Base-by-base conservation (phyloP, 2,329 filamentous ascomycete genomes). In the Penicillium sp. region DNA sequence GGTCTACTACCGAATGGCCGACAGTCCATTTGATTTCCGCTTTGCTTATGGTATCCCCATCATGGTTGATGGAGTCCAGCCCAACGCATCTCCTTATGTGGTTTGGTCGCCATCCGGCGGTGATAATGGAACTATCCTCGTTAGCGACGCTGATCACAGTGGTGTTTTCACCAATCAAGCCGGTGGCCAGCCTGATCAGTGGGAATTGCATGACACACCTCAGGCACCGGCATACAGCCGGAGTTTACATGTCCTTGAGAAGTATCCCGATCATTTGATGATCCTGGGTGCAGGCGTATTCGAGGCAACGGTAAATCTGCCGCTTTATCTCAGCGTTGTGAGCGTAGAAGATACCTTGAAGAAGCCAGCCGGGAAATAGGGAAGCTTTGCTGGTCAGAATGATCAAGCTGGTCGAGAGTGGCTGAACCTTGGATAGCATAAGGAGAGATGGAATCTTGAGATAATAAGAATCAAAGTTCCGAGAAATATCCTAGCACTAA, bases 51-150 rank as follows among this genome's bases (percentile, higher is more conserved):
- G 51, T 90, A 39, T 52, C 36, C 54, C 50, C 16, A 56, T 56
- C 18, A 46, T 56, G 26, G 52, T 54, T 14, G 62, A 64, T 45
- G 65, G 62, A 16, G 50, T 52, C 6, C 24, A 67, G 68, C 45
- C 67, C 67, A 5, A 65, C 66, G 33, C 50, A 14, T 18, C 76
- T 31, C 79, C 79, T 0, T 79, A 78, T 45, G 71, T 80, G 3
- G 68, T 76, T 3, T 81, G 78, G 77, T 75, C 70, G 13, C 66
- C 76, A 6, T 66, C 70, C 28, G 78, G 78, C 26, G 76, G 78
- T n/a, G 61, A 63, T 49, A 52, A 52, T 40, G 78, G 78, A 13
- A 80, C 77, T 10, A 74, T 80, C 47, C 58, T 80, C 33, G 72
- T 79, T 18, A 77, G 70, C 54, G 71, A 71, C 44, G 75, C 73